Evolutionary conservation across 2,329 filamentous ascomycete species (phyloP), one percentile per base, ranked within the genome.

Genomic region (Immersiporthe knoxdaviesiana): DNA sequence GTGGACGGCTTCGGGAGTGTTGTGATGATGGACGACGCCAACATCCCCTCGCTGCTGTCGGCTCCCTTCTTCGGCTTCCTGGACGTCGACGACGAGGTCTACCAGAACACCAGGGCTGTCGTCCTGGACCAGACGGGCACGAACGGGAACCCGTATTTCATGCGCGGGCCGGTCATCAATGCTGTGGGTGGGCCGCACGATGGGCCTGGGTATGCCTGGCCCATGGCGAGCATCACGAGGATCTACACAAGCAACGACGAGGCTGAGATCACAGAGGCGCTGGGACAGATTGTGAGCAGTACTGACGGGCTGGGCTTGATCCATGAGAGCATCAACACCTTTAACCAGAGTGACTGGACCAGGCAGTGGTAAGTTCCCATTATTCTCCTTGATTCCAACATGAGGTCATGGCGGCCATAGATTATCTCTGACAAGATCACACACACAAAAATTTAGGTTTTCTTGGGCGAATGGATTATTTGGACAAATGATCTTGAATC

Each of bases 391-490:
- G 2, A 10, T 27, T 35, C n/a, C 16, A 10, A 18, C 39, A 12
- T 4, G 2, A 5, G 8, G n/a, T 18, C 18, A 32, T 39, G 24
- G 59, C n/a, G n/a, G n/a, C n/a, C n/a, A n/a, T n/a, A n/a, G 56
- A 56, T 2, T 5, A 30, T 56, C n/a, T 50, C 39, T 67, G 24
- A 65, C 72, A 71, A 69, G 66, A n/a, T 47, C n/a, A n/a, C n/a
- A n/a, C n/a, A n/a, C n/a, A n/a, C n/a, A n/a, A n/a, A 3, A 24
- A 84, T 84, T 82, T 70, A 93, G 91, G 91, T 96, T 97, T 76
- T 91, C 92, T 1, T 96, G 93, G 93, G 92, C 92, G n/a, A 96
- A 96, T 76, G 92, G 91, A 0, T 87, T 97, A 27, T 95, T 94
- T 77, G 91, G 92, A n/a, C 90, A 95, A 81, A 91, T 92, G 70